phyloP scores from a whole-genome alignment of 805 yeast genomes.

The Debaryomyces prosopidis region DNA sequence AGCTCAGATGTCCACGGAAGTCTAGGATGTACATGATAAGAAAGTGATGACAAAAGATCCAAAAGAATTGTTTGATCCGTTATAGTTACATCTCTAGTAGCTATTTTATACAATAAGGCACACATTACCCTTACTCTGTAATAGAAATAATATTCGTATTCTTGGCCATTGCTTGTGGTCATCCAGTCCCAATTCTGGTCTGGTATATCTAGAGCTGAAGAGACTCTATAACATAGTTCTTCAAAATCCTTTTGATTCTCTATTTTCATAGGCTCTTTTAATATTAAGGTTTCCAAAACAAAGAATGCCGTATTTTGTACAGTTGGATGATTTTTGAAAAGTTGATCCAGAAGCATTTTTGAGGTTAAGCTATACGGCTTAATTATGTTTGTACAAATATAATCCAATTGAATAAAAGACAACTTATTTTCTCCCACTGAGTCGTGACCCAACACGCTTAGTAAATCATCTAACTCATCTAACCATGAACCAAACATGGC shows the following conservation, averaged over 20 bases:
- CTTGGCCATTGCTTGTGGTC: neutral
- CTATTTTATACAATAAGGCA: slow-evolving; percentile 1
- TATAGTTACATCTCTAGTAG: neutral
- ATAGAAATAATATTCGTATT: slow-evolving; percentile 1
- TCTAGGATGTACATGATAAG: slow-evolving; percentile 26
- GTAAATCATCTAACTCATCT: neutral
- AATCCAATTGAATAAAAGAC: neutral
- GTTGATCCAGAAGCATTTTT: slow-evolving; percentile 3
- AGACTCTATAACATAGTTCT: too few species aligned
- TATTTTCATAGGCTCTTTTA: neutral
- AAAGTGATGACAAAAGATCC: slow-evolving; percentile 5
- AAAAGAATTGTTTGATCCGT: neutral
- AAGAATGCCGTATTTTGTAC: slow-evolving; percentile 5
- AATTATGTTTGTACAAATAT: neutral
- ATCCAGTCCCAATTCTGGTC: slow-evolving; percentile 10
- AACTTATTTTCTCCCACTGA: neutral
- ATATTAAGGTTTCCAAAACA: slow-evolving; percentile 3
- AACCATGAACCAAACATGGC: neutral
- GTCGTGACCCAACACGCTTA: neutral
- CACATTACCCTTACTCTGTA: slow-evolving; percentile 6
- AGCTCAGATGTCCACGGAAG: slow-evolving; percentile 27
- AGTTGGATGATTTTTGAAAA: neutral
- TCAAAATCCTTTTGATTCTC: too few species aligned
- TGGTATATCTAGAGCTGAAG: too few species aligned
- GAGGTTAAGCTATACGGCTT: slow-evolving; percentile 1